Base-by-base conservation (phyloP, 208 protist genomes). In the Crithidia fasciculata region DNA sequence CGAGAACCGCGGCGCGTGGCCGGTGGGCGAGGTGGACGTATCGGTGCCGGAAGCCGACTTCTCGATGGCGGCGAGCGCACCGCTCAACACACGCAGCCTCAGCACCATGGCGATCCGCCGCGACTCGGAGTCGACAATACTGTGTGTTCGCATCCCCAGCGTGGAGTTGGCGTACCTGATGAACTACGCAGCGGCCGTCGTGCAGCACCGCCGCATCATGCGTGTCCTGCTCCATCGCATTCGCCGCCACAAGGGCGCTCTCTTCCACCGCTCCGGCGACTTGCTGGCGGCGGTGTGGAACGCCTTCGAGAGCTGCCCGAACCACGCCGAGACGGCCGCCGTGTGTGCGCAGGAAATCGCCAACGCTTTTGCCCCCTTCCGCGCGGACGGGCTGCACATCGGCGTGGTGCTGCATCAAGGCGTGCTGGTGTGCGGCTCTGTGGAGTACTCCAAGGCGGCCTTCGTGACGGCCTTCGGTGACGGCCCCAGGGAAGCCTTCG, bases 391-490 rank as follows among this genome's bases (percentile, higher is more conserved):
- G 4, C 80, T 96, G 60, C 80, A 88, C 68, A 60, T 95, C 7
- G 92, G 92, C 10, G 82, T 96, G 28, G 84, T 93, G 52, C 79
- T 96, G 12, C 89, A 94, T 66, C 87, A 93, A 67, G 92, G 92
- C 53, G 80, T 78, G 66, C 85, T 92, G 53, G 78, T 96, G 8
- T 96, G 88, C 72, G 92, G 92, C 55, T 86, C 86, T 4, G 73
- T 96, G 10, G 81, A 93, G 66, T 89, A 94, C 75, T 84, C 84
- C 16, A 89, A 84, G 61, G 88, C 89, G 69, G 92, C 92, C 41
- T 94, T 93, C 63, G 83, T 80, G 19, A 94, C 89, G 4, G 89
- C 87, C 9, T 96, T 96, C 74, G 92, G 92, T 9, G 71, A 87
- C 13, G 85, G 86, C 6, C 84, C 89, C 10, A 70, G 85, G 18